Base-by-base conservation (phyloP, 345 rosid genomes). In the Isatis tinctoria region DNA sequence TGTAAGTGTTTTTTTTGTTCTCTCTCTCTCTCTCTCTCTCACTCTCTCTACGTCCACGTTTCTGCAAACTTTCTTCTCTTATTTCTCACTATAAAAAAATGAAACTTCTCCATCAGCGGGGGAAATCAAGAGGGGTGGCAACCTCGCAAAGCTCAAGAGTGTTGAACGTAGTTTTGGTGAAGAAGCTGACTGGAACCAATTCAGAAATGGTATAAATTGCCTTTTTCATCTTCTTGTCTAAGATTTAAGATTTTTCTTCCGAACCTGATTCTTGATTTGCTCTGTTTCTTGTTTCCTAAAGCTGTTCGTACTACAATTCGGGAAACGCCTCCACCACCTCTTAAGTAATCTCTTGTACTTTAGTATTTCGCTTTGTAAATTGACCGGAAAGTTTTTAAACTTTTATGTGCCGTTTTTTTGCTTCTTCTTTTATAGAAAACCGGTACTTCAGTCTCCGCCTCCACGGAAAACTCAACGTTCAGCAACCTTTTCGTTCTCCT, bases 221-320 rank as follows among this genome's bases (percentile, higher is more conserved):
- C 44, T 10, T 39, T 10, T 72, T 40, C 33, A 24, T 54, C 3
- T 57, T 44, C 17, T 56, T 24, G 30, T 62, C 2, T n/a, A 35
- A 44, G 28, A 62, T 63, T 52, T 18, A 54, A 48, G 22, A 53
- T 14, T 49, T 14, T 49, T 13, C 56, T 49, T 60, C 30, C 6
- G 32, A 39, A 64, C 26, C 56, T 73, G 68, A 77, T 74, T 30
- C 26, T 78, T 78, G 80, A 74, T 68, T 18, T 73, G 36, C 27
- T 69, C 10, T 72, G 58, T 67, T 72, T 76, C 62, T 33, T 52
- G 60, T 70, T 48, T 59, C 36, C 9, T 65, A 9, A 58, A 93
- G 98, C 87, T 57, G 90, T 90, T 35, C 92, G 91, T 78, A 86
- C 91, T 68, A 89, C 98, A 3, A 86, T 89, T 33, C 83, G 69